phyloP scores from a whole-genome alignment of 768 basidiomycete genomes.

The Russula dissimulans region DNA sequence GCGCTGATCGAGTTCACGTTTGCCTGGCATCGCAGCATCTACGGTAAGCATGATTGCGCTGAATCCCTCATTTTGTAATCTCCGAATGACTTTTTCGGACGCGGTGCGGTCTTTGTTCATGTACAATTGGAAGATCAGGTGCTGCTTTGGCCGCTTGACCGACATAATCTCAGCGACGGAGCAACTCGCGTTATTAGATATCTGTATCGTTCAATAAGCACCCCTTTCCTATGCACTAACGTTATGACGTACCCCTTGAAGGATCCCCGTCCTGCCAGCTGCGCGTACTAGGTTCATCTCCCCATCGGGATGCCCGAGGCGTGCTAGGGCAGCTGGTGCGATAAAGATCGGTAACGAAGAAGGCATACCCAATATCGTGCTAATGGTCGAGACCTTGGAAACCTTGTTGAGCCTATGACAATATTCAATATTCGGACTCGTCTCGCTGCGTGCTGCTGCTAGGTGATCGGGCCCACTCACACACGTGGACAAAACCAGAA shows the following conservation, averaged over 20 bases:
- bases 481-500: slow-evolving; percentile 90
- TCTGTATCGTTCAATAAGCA: slow-evolving; percentile 9
- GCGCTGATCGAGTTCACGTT: slow-evolving; percentile 31
- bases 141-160: slow-evolving; percentile 23
- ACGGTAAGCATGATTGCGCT: slow-evolving; percentile 43
- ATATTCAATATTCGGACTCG: neutral
- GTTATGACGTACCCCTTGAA: slow-evolving; percentile 35
- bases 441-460: neutral
- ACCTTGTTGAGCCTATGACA: slow-evolving; percentile 23
- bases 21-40: slow-evolving; percentile 37
- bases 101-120: slow-evolving; percentile 35
- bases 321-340: slow-evolving; percentile 33
- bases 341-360: slow-evolving; percentile 32
- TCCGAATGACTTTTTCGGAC: slow-evolving; percentile 31
- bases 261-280: slow-evolving; percentile 34
- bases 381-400: slow-evolving; percentile 21
- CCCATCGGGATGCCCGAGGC: slow-evolving; percentile 40
- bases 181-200: slow-evolving; percentile 30
- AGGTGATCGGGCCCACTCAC: slow-evolving; percentile 6
- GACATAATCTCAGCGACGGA: slow-evolving; percentile 26
- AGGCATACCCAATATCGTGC: slow-evolving; percentile 22
- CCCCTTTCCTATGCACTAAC: neutral
- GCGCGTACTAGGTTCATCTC: slow-evolving; percentile 39
- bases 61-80: slow-evolving; percentile 32
- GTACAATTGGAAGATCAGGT: slow-evolving; percentile 34